phyloP scores from a whole-genome alignment of 148 eudicot species.

The Vaccinium macrocarpon region DNA sequence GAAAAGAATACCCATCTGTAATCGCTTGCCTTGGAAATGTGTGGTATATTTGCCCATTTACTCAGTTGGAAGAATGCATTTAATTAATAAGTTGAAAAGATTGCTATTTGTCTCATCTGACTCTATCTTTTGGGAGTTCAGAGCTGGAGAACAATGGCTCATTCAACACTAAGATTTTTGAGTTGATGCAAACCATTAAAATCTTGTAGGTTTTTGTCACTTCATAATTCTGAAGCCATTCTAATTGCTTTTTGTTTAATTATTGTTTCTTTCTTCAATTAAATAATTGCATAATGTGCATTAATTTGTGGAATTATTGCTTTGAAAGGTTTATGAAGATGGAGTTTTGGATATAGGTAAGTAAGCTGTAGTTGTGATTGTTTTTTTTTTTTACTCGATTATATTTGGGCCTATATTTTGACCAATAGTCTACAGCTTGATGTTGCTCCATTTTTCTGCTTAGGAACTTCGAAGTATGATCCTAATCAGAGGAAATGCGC shows the following conservation, averaged over 20 bases:
- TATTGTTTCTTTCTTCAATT: neutral
- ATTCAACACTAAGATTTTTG: neutral
- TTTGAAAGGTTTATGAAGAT: constrained; percentile 52
- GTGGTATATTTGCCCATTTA: neutral
- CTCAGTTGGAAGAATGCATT: neutral
- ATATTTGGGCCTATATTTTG: constrained; percentile 4
- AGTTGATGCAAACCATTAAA: neutral
- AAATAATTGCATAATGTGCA: neutral
- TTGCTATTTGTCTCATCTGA: neutral
- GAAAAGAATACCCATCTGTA: neutral
- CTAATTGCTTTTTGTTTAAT: neutral
- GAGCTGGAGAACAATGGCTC: neutral
- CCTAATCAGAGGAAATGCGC: constrained; percentile 33
- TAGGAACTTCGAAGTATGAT: constrained; percentile 35
- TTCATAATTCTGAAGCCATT: neutral
- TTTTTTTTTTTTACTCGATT: constrained; percentile 16
- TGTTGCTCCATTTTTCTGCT: constrained; percentile 16
- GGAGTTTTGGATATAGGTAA: constrained; percentile 58
- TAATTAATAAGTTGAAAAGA: neutral
- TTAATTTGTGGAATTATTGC: constrained; percentile 34
- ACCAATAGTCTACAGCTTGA: constrained; percentile 6
- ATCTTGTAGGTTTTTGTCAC: constrained; percentile 1
- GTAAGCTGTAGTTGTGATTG: constrained; percentile 11
- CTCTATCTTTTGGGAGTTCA: neutral
- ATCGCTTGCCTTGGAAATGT: neutral